These are phyloP conservation scores for Thermothelomyces thermophilus DNA, from an alignment of 2,329 filamentous ascomycete species.

Conservation along the genomic window DNA sequence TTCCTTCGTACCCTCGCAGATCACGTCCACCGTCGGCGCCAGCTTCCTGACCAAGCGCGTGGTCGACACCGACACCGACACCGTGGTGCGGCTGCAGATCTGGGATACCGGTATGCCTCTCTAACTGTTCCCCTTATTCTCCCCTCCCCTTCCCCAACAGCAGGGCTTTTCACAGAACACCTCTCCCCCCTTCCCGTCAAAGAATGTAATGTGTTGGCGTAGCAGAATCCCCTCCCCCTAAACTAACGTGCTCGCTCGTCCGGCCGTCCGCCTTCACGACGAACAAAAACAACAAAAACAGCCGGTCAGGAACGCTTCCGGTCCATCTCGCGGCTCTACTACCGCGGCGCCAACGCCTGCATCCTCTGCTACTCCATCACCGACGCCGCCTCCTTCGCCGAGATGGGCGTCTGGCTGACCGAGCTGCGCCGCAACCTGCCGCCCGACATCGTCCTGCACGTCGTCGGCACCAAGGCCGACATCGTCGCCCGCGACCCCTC, in stretches of 20 bases:
- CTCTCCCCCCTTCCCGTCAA: not conserved
- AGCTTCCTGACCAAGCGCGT: constrained; percentile 76
- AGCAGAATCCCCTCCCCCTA: too few species aligned
- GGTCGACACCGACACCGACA: constrained; percentile 76
- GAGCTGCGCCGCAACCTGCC: constrained; percentile 76
- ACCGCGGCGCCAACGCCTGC: constrained; percentile 88
- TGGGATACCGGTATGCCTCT: constrained; percentile 70
- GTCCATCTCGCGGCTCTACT: constrained; percentile 91
- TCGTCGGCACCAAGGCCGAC: constrained; percentile 93
- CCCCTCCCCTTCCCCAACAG: not conserved
- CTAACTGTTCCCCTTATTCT: not conserved
- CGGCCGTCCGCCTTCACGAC: not conserved
- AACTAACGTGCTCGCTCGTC: not conserved
- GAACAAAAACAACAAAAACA: constrained; percentile 21
- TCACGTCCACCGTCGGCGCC: constrained; percentile 68
- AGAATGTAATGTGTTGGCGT: too few species aligned
- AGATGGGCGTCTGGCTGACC: constrained; percentile 87
- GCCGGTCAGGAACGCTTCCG: constrained; percentile 92
- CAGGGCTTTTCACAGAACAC: too few species aligned
- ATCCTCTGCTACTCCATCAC: constrained; percentile 95
- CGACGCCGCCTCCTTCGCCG: constrained; percentile 73
- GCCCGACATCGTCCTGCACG: constrained; percentile 75
- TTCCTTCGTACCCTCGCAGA: constrained; percentile 58
- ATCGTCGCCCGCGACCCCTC: constrained; percentile 79
- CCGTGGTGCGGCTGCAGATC: constrained; percentile 83